These are phyloP conservation scores for Macrophomina phaseolina DNA, from an alignment of 2,329 filamentous ascomycete species.

Conservation along the genomic window DNA sequence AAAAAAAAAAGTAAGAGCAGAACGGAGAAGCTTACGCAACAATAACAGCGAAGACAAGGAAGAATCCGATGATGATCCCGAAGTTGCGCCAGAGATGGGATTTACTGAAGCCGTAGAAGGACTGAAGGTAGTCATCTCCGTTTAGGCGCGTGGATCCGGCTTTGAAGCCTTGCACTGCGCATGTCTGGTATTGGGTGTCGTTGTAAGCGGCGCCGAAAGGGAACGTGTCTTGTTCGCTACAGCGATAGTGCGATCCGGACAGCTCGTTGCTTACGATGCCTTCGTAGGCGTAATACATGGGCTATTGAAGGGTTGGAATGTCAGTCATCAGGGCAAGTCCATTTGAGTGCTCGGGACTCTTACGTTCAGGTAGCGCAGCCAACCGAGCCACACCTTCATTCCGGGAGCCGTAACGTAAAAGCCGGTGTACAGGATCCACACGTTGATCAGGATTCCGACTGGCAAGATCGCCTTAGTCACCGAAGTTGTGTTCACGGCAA, in stretches of 20 bases:
- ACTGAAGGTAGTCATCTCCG: neutral
- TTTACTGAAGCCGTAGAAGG: neutral
- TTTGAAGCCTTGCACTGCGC: neutral
- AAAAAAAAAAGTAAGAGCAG: neutral
- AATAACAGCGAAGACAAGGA: neutral
- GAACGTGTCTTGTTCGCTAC: neutral
- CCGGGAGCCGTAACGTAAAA: neutral
- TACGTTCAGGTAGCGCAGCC: neutral
- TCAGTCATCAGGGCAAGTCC: neutral
- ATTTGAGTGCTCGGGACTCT: neutral
- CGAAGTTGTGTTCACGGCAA: neutral
- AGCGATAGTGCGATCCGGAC: neutral
- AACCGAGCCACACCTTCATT: neutral
- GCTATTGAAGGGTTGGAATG: neutral
- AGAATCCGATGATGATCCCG: neutral
- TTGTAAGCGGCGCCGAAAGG: neutral
- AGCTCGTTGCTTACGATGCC: neutral
- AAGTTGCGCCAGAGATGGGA: neutral
- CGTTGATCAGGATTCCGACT: neutral
- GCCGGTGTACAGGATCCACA: neutral
- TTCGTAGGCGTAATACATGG: slow-evolving; percentile 3
- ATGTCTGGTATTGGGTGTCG: neutral
- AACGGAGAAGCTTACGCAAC: neutral
- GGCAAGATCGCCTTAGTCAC: neutral
- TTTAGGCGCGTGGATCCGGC: neutral